These are phyloP conservation scores for Trebouxiophyceae sp. DNA, from an alignment of 163 green algal species.

Conservation along the genomic window DNA sequence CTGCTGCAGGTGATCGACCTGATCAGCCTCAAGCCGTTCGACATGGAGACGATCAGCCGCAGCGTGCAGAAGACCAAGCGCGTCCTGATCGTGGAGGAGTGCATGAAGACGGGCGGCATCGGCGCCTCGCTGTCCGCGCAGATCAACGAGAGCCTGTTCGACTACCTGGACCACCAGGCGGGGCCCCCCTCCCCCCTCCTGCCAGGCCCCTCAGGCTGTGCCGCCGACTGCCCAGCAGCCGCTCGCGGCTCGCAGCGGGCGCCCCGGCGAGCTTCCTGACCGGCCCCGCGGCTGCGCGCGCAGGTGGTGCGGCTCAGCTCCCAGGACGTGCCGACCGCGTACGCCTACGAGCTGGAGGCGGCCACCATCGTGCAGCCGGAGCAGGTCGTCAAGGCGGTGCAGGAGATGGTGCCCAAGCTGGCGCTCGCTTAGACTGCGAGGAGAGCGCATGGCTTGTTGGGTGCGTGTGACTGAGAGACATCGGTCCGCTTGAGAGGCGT, in stretches of 20 bases:
- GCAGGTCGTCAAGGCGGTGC: constrained; percentile 48
- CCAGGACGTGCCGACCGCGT: constrained; percentile 92
- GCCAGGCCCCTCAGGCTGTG: too few relatives aligned
- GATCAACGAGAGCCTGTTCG: constrained; percentile 87
- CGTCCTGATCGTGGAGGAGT: constrained; percentile 93
- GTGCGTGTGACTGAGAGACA: too few relatives aligned
- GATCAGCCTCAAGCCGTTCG: constrained; percentile 94
- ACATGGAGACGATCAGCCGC: constrained; percentile 89
- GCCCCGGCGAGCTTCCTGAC: too few relatives aligned
- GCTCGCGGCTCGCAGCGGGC: too few relatives aligned
- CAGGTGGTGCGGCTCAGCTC: constrained; percentile 77
- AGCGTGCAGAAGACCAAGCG: constrained; percentile 81
- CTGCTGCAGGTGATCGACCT: constrained; percentile 86
- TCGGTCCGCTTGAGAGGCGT: too few relatives aligned
- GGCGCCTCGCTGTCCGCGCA: constrained; percentile 85
- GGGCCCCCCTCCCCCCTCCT: background rate
- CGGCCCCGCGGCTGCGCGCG: too few relatives aligned
- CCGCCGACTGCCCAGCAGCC: too few relatives aligned
- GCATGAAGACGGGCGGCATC: constrained; percentile 95
- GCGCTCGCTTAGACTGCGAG: background rate
- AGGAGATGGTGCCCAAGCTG: constrained; percentile 12
- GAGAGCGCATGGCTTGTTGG: too few relatives aligned
- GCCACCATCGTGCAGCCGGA: constrained; percentile 88
- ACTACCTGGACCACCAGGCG: constrained; percentile 88
- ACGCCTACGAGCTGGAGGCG: constrained; percentile 88